Evolutionary conservation across 2,329 filamentous ascomycete genomes (phyloP), one percentile per base, ranked within the genome.

Genomic region (Dothiorella sarmentorum): DNA sequence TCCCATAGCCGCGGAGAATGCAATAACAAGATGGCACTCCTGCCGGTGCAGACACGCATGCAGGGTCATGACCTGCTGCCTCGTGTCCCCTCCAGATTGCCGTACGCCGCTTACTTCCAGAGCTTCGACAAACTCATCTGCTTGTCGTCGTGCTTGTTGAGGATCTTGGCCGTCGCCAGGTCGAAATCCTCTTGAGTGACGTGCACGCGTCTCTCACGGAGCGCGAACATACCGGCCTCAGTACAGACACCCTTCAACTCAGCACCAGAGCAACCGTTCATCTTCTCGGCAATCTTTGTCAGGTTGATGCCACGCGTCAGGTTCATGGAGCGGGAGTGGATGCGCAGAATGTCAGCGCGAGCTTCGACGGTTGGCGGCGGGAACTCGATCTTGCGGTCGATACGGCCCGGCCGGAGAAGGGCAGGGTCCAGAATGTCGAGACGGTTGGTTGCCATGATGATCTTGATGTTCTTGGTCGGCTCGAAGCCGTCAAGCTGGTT

Each of bases 141-240:
- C 84, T 97, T 97, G 76, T 99, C 94, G 71, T 97, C 94, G 74
- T 97, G 94, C 83, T 97, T 97, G 85, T 99, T 97, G 73, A 99
- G 84, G 61, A 99, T 93, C 89, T 99, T 99, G 73, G 94, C 94
- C 6, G 94, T 99, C 31, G 94, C 94, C 63, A 99, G 83, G 75
- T 99, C 94, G 74, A 99, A 99, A 77, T 99, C 94, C 77, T 99
- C 94, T 75, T 99, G 94, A 35, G 94, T 99, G 65, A 99, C 94
- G 74, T 99, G 94, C 60, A 99, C 93, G 77, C 94, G 87, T 71
- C 94, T 83, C 79, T 99, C 94, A 67, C 94, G 87, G 64, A 99
- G 82, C 13, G 94, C 94, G 72, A 94, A 99, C 94, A 99, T 99
- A 68, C 94, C 94, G 2, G 94, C 91, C 76, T 99, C 94, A 44